These are phyloP conservation scores for Ophiosphaerella korrae DNA, from an alignment of 2,329 filamentous ascomycete species.

Conservation along the genomic window DNA sequence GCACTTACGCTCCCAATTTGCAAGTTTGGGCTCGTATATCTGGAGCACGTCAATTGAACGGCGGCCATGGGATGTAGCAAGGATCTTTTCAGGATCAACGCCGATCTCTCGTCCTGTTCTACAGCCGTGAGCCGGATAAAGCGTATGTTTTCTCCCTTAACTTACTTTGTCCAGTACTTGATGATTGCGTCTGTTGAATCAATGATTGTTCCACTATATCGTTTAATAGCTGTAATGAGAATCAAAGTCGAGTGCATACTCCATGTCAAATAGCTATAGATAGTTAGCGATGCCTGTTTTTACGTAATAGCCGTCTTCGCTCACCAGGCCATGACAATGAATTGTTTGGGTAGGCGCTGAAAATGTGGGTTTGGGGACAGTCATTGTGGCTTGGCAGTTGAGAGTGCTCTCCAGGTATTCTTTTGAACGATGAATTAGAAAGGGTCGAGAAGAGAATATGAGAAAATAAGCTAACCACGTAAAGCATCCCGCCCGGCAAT, in stretches of 20 bases:
- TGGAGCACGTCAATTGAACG: conserved; percentile 85
- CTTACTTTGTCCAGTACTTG: conserved; percentile 76
- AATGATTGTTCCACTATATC: conserved; percentile 72
- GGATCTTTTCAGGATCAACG: conserved; percentile 80
- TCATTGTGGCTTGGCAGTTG: conserved; percentile 21
- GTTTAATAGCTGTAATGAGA: conserved; percentile 6
- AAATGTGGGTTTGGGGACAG: conserved; percentile 44
- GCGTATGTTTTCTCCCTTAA: conserved; percentile 2
- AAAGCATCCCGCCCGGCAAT: conserved; percentile 20
- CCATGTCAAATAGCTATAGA: conserved; percentile 44
- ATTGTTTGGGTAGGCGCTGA: conserved; percentile 49
- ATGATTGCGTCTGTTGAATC: conserved; percentile 78
- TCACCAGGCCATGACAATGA: conserved; percentile 51
- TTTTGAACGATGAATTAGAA: not conserved
- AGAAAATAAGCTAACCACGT: conserved; percentile 12
- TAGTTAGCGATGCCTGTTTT: conserved; percentile 12
- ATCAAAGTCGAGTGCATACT: conserved; percentile 18
- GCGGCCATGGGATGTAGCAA: conserved; percentile 89
- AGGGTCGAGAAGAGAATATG: conserved; percentile 2
- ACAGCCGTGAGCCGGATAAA: conserved; percentile 15
- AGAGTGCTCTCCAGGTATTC: no score
- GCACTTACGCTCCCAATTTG: conserved; percentile 63
- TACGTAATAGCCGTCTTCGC: conserved; percentile 4
- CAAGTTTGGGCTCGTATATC: conserved; percentile 79
- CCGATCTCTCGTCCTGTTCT: conserved; percentile 84